A percentile compares a stretch with the other conserved stretches of the same genome.
These are phyloP conservation scores for Salix dunnii DNA, from an alignment of 345 rosid genomes.

Conservation along the genomic window DNA sequence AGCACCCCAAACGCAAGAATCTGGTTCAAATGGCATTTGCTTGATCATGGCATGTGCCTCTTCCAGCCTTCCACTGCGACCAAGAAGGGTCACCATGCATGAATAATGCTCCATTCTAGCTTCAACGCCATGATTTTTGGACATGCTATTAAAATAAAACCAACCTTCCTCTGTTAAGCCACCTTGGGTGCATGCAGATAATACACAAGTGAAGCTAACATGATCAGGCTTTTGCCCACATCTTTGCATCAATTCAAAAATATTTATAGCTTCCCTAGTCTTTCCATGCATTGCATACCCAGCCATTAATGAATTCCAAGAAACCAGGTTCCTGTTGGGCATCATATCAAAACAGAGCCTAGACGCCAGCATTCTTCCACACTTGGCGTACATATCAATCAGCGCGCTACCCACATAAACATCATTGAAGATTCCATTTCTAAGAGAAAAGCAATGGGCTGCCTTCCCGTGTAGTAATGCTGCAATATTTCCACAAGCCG, in stretches of 20 bases:
- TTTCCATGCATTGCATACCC: constrained; percentile 77
- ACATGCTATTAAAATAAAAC: constrained; percentile 49
- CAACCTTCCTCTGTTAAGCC: constrained; percentile 55
- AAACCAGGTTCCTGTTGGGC: constrained; percentile 52
- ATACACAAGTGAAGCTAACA: constrained; percentile 53
- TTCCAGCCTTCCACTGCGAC: constrained; percentile 61
- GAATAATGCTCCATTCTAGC: constrained; percentile 70
- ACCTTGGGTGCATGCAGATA: constrained; percentile 68
- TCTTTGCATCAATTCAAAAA: constrained; percentile 50
- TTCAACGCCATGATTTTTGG: constrained; percentile 44
- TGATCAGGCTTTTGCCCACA: constrained; percentile 52
- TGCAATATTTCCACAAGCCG: constrained; percentile 64
- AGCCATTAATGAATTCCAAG: constrained; percentile 71
- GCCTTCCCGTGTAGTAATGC: constrained; percentile 59
- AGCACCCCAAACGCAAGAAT: constrained; percentile 80
- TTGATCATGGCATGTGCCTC: constrained; percentile 61
- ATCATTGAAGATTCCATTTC: constrained; percentile 41
- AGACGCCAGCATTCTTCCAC: constrained; percentile 57
- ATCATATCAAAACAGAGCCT: constrained; percentile 51
- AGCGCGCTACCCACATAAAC: constrained; percentile 64
- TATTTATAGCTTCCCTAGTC: constrained; percentile 46
- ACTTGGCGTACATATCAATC: constrained; percentile 76
- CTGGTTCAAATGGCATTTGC: constrained; percentile 59
- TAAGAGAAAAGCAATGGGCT: constrained; percentile 51
- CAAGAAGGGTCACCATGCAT: constrained; percentile 72